phyloP scores from a whole-genome alignment of 805 yeast genomes.

The Candida qinlingensis region DNA sequence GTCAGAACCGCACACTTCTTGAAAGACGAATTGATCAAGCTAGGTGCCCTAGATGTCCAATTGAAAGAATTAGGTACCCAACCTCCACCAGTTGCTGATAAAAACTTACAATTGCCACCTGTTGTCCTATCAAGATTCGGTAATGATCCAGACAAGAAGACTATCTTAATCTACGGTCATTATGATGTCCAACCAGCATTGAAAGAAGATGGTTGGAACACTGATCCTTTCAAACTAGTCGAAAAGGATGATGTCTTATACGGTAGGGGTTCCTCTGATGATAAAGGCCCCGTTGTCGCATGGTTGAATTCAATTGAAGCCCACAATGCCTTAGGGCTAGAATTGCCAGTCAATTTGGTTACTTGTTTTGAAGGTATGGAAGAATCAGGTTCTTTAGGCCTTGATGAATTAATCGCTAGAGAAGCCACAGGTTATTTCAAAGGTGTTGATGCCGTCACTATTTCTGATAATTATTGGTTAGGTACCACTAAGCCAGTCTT shows the following conservation, averaged over 20 bases:
- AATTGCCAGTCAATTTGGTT: slow-evolving; percentile 87
- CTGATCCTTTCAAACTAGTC: slow-evolving; percentile 81
- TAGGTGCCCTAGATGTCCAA: slow-evolving; percentile 82
- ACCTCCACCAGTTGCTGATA: slow-evolving; percentile 80
- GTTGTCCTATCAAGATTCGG: slow-evolving; percentile 91
- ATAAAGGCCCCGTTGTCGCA: slow-evolving; percentile 96
- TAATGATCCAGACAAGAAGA: slow-evolving; percentile 74
- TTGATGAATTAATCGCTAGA: slow-evolving; percentile 72
- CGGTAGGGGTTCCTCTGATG: slow-evolving; percentile 97
- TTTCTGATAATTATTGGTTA: slow-evolving; percentile 96
- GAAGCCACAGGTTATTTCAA: slow-evolving; percentile 82
- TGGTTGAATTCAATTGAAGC: slow-evolving; percentile 95
- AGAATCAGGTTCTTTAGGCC: slow-evolving; percentile 92
- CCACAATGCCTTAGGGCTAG: slow-evolving; percentile 76
- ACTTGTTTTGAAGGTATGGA: slow-evolving; percentile 99
- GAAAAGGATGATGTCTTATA: slow-evolving; percentile 65
- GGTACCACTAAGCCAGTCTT: slow-evolving; percentile 96
- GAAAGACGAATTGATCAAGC: slow-evolving; percentile 54
- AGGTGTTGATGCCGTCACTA: slow-evolving; percentile 90
- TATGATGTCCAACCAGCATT: slow-evolving; percentile 98
- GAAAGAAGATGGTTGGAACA: slow-evolving; percentile 88
- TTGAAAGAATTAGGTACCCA: slow-evolving; percentile 81
- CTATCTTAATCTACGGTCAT: slow-evolving; percentile 90
- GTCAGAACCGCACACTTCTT: slow-evolving; percentile 86
- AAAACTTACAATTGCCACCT: slow-evolving; percentile 79